phyloP scores from a whole-genome alignment of 2,329 filamentous ascomycete genomes.

The Scedosporium apiospermum region DNA sequence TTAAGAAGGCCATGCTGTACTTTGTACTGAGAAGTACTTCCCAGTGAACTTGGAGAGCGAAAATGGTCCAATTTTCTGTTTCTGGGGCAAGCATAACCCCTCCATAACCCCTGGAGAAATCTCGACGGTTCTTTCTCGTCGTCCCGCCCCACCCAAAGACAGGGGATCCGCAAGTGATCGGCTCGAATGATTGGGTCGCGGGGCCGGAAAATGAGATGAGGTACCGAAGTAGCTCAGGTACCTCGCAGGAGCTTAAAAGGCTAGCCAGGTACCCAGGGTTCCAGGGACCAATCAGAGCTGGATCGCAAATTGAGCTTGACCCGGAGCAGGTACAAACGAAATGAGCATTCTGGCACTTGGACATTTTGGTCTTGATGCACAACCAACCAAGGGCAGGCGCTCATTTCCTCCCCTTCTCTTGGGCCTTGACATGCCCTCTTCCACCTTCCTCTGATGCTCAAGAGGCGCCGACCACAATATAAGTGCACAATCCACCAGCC shows the following conservation, averaged over 20 bases:
- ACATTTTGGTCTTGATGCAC: background rate
- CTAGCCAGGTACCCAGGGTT: background rate
- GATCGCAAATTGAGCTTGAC: constrained; percentile 1
- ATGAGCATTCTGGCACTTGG: background rate
- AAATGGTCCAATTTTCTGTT: background rate
- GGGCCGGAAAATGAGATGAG: background rate
- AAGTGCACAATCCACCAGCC: no score
- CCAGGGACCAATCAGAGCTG: background rate
- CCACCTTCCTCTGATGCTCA: no score
- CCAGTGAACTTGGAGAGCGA: no score
- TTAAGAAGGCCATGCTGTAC: no score
- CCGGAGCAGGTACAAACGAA: constrained; percentile 1
- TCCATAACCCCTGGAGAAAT: background rate
- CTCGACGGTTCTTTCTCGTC: background rate
- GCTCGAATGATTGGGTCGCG: background rate
- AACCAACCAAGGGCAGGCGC: background rate
- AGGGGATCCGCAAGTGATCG: background rate
- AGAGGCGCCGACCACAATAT: no score
- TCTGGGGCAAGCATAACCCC: background rate
- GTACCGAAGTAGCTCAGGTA: background rate
- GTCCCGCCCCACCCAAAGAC: background rate
- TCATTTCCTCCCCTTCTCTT: no score
- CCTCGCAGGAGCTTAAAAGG: background rate
- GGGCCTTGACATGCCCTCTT: no score
- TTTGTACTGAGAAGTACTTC: no score